Conservation (phyloP, 2,329 filamentous ascomycete genomes). For the Trichoderma hamatum region DNA sequence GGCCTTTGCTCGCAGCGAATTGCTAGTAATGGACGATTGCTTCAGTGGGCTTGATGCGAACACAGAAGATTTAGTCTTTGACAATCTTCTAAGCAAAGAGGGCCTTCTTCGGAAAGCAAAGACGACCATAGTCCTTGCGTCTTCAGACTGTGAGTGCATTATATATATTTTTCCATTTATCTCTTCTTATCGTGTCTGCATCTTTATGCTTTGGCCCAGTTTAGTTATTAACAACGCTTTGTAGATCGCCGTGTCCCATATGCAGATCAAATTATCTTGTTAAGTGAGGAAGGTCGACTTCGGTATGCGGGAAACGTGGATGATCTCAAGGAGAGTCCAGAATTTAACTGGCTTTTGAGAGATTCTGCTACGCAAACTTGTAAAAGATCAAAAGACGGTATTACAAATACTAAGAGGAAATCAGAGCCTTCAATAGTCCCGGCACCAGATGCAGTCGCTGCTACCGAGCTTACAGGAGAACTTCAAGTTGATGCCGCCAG, state of each 20-base stretch:
- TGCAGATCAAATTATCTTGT: slow-evolving; percentile 34
- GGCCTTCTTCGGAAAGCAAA: slow-evolving; percentile 29
- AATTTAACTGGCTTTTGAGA: neutral
- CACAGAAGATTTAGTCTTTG: slow-evolving; percentile 31
- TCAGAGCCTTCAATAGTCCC: slow-evolving; percentile 2
- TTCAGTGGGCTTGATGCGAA: slow-evolving; percentile 36
- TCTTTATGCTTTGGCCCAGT: neutral
- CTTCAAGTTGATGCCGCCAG: neutral
- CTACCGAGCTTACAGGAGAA: neutral
- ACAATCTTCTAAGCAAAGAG: slow-evolving; percentile 26
- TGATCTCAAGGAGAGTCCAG: neutral
- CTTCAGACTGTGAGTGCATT: neutral
- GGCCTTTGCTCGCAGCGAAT: slow-evolving; percentile 32
- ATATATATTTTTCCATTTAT: neutral
- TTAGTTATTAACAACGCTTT: neutral
- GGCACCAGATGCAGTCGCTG: neutral
- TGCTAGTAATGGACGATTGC: slow-evolving; percentile 35
- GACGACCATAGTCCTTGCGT: neutral
- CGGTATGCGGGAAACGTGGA: slow-evolving; percentile 30
- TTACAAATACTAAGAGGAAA: slow-evolving; percentile 18
- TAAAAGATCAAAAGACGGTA: neutral
- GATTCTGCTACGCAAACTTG: neutral
- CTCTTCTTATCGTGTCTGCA: neutral
- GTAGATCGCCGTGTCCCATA: neutral
- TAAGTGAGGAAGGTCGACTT: slow-evolving; percentile 32